Base-by-base conservation (phyloP, 2,329 filamentous ascomycete genomes). In the Colletotrichum eleusines region DNA sequence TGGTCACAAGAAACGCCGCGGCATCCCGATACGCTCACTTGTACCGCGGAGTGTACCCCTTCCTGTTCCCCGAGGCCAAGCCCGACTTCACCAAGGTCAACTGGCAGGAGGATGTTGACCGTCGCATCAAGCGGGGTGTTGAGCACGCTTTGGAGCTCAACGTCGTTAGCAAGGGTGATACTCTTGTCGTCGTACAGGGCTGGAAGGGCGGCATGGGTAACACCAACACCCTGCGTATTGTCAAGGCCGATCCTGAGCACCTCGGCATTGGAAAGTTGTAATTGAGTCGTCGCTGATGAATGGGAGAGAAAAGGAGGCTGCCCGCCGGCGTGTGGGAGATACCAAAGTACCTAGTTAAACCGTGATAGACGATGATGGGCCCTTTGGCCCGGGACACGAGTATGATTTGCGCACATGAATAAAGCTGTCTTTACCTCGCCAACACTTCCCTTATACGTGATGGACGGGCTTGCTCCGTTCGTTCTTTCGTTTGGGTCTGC, bases 81-180 rank as follows among this genome's bases (percentile, higher is more conserved):
- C 96, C 96, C 77, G 94, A 99, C 86, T 99, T 98, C 84, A 89
- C 88, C 81, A 89, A 92, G 83, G 90, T 92, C 78, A 95, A 97
- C 85, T 99, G 96, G 96, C 96, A 99, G 86, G 94, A 98, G 87
- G 95, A 99, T 84, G 96, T 99, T 77, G 96, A 99, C 85, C 90
- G 91, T 81, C 94, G 96, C 80, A 94, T 99, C 83, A 97, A 95
- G 89, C 99, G 95, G 95, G 96, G 94, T 81, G 94, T 99, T 81
- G 86, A 89, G 80, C 90, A 94, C 80, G 96, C 94, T 76, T 89
- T 97, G 78, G 90, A 92, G 83, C 92, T 99, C 73, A 90, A 90
- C 76, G 89, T 95, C 59, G 85, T 97, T 73, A 87, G 85, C 79
- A 85, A 89, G 79, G 92, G 91, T 74, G 93, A 94, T 79, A 89